phyloP scores from a whole-genome alignment of 139 green algal species.

The Picochlorum sp. region DNA sequence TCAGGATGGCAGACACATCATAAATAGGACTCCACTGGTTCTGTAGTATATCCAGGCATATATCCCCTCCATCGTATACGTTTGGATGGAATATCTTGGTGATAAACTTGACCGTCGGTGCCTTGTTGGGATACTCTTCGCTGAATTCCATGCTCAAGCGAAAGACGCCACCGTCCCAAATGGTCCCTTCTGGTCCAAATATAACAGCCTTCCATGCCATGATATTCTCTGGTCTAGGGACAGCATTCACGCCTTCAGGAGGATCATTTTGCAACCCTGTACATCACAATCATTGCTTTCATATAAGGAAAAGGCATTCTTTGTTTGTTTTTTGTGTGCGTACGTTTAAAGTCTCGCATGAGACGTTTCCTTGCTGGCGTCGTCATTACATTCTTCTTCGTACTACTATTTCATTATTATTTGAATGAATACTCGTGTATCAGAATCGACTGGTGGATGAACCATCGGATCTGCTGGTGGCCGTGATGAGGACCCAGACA shows the following conservation, averaged over 20 bases:
- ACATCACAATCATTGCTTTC: neutral
- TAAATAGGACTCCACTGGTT: constrained; percentile 99
- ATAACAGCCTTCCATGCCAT: constrained; percentile 99
- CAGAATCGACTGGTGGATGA: no score
- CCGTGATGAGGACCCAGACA: no score
- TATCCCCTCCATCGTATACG: constrained; percentile 90
- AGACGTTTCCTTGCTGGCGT: constrained; percentile 24
- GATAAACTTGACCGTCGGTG: constrained; percentile 90
- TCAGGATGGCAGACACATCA: constrained; percentile 92
- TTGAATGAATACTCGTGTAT: no score
- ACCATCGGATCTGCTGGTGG: no score
- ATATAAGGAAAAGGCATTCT: no score
- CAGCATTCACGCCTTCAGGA: constrained; percentile 87
- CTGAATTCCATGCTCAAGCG: constrained; percentile 89
- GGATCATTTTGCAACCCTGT: constrained; percentile 79
- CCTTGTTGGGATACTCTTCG: constrained; percentile 98
- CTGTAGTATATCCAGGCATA: constrained; percentile 98
- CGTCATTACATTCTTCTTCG: constrained; percentile 13
- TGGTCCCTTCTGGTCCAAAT: constrained; percentile 94
- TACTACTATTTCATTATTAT: no score
- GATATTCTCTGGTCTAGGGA: constrained; percentile 89
- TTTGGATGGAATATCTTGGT: constrained; percentile 96
- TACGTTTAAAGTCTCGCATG: constrained; percentile 28
- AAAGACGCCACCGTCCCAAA: constrained; percentile 96
- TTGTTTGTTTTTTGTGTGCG: neutral